Percentiles rank a stretch among this genome's conserved stretches.
Evolutionary conservation across 352 stramenopile species (phyloP).

Genomic region (Thalassiosira hispida): DNA sequence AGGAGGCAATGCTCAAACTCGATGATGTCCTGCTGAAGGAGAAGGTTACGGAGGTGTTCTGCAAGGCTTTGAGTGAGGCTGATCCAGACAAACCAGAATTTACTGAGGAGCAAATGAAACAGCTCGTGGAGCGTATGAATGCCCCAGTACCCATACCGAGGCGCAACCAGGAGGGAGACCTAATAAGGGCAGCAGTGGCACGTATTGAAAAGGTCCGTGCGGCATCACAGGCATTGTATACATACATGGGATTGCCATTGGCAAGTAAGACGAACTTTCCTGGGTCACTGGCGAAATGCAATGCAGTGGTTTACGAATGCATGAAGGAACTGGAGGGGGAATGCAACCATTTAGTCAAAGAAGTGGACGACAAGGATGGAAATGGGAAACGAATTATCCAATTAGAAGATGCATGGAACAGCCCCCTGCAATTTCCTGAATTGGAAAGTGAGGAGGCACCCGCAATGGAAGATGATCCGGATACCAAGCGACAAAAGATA

Average conservation of each 20-base stretch:
- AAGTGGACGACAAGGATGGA: constrained; percentile 36
- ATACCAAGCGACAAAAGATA: constrained; percentile 36
- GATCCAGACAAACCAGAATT: constrained; percentile 25
- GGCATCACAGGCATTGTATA: constrained; percentile 61
- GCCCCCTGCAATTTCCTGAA: constrained; percentile 53
- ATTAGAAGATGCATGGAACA: constrained; percentile 73
- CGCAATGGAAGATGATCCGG: constrained; percentile 40
- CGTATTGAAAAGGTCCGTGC: constrained; percentile 74
- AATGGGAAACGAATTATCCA: constrained; percentile 35
- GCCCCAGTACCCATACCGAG: constrained; percentile 60
- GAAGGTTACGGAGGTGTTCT: constrained; percentile 39
- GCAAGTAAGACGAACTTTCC: constrained; percentile 44
- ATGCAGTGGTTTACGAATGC: constrained; percentile 50
- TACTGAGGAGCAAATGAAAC: constrained; percentile 32
- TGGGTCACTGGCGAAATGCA: constrained; percentile 43
- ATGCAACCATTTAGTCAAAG: constrained; percentile 46
- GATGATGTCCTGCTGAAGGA: constrained; percentile 44
- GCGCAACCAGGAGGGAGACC: constrained; percentile 50
- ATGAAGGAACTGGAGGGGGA: constrained; percentile 53
- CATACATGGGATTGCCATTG: constrained; percentile 53
- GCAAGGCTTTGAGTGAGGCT: constrained; percentile 25
- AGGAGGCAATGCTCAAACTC: constrained; percentile 59
- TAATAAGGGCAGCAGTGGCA: constrained; percentile 49
- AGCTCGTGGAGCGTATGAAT: constrained; percentile 41
- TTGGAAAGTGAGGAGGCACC: constrained; percentile 16